Conservation (phyloP, 2,329 filamentous ascomycete genomes). For the Cylindrodendrum hubeiense region DNA sequence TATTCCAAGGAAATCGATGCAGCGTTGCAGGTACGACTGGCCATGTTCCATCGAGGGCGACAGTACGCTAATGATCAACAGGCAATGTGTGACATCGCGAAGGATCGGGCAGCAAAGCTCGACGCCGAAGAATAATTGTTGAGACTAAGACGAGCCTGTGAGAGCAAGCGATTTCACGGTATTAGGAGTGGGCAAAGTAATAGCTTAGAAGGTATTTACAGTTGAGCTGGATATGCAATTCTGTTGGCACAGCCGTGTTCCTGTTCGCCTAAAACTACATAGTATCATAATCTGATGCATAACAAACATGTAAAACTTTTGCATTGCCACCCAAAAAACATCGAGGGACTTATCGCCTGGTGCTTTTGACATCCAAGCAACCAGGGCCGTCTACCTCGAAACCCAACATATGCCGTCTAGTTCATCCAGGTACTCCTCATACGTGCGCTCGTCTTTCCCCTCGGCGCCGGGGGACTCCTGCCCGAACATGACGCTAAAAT, state of each 20-base stretch:
- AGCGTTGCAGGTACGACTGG: constrained; percentile 75
- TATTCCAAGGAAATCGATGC: constrained; percentile 76
- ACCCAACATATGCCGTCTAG: constrained; percentile 67
- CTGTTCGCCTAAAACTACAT: constrained; percentile 4
- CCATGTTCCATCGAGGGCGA: not conserved
- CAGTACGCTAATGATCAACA: constrained; percentile 50
- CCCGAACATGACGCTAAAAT: constrained; percentile 66
- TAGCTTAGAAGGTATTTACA: not conserved
- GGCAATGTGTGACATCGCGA: constrained; percentile 94
- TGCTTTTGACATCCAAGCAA: not conserved
- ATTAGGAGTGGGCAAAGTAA: not conserved
- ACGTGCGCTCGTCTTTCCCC: constrained; percentile 56
- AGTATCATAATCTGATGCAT: not conserved
- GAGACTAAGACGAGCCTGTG: not conserved
- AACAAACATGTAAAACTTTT: constrained; percentile 21
- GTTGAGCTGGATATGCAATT: not conserved
- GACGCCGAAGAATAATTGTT: not conserved
- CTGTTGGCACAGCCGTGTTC: not conserved
- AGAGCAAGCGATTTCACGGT: not conserved
- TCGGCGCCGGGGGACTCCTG: constrained; percentile 39
- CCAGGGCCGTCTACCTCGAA: constrained; percentile 34
- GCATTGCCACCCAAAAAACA: constrained; percentile 24
- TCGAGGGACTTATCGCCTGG: constrained; percentile 7
- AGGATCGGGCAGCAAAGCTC: constrained; percentile 71
- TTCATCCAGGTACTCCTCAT: constrained; percentile 68